A percentile compares a stretch with the other conserved stretches of the same genome.
phyloP scores from a whole-genome alignment of 768 basidiomycete genomes.

The Macrolepiota dolichaula region DNA sequence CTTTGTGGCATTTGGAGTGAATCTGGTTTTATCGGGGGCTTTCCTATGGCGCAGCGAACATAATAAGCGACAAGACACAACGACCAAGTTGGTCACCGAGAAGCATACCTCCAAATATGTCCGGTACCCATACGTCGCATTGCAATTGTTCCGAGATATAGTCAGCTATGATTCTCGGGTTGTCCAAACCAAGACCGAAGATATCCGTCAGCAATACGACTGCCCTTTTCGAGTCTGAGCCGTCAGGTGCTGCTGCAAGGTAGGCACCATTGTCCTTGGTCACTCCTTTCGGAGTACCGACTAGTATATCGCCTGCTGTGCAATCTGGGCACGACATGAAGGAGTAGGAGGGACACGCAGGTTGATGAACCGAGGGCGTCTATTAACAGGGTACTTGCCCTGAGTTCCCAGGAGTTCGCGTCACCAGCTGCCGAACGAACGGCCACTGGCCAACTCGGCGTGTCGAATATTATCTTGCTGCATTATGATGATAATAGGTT shows the following conservation, averaged over 20 bases:
- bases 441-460: not conserved
- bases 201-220: constrained; percentile 54
- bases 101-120: constrained; percentile 55
- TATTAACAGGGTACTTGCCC: too few relatives aligned
- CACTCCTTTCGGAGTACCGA: constrained; percentile 41
- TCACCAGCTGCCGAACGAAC: not conserved
- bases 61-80: not conserved
- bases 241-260: constrained; percentile 27
- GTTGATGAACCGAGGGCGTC: too few relatives aligned
- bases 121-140: constrained; percentile 65
- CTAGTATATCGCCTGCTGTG: constrained; percentile 37
- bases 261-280: constrained; percentile 38
- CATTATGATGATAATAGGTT: too few relatives aligned
- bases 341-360: too few relatives aligned
- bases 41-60: constrained; percentile 19
- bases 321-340: constrained; percentile 41
- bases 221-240: constrained; percentile 27
- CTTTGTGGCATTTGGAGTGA: constrained; percentile 27
- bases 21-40: constrained; percentile 25
- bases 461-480: not conserved
- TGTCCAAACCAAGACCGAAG: constrained; percentile 51
- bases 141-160: constrained; percentile 40
- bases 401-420: not conserved
- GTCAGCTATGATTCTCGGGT: constrained; percentile 58
- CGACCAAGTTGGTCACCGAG: constrained; percentile 25